These are phyloP conservation scores for Ophiostoma ips DNA, from an alignment of 2,329 filamentous ascomycete genomes.

Conservation along the genomic window DNA sequence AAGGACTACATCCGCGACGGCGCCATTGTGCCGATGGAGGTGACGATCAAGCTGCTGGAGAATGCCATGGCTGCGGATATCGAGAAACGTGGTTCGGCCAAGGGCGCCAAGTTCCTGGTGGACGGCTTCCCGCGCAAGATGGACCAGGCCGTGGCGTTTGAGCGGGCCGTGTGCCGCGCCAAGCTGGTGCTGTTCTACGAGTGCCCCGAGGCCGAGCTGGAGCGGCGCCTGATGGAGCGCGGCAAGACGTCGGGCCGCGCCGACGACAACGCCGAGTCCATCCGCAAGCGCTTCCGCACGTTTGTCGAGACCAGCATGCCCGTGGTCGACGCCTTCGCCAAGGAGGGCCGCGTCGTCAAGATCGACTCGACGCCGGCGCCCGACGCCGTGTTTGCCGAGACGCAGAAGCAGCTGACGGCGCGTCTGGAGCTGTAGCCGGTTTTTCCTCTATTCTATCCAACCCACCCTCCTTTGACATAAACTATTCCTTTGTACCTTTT, in stretches of 20 bases:
- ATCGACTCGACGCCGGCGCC: slow-evolving; percentile 57
- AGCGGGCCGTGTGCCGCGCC: slow-evolving; percentile 72
- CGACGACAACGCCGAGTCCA: slow-evolving; percentile 91
- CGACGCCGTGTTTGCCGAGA: slow-evolving; percentile 44
- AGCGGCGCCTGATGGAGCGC: slow-evolving; percentile 67
- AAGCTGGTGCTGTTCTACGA: slow-evolving; percentile 87
- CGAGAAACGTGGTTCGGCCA: slow-evolving; percentile 6
- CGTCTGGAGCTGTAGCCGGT: slow-evolving; percentile 30
- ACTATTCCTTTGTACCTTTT: no score
- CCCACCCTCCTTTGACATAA: not conserved
- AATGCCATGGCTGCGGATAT: slow-evolving; percentile 76
- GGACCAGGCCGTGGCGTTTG: slow-evolving; percentile 91
- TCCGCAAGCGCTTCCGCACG: slow-evolving; percentile 88
- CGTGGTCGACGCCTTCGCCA: slow-evolving; percentile 74
- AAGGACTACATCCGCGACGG: slow-evolving; percentile 87
- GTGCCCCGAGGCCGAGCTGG: slow-evolving; percentile 81
- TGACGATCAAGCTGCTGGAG: slow-evolving; percentile 84
- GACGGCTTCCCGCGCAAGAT: slow-evolving; percentile 90
- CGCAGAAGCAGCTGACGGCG: slow-evolving; percentile 34
- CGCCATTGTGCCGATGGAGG: slow-evolving; percentile 96
- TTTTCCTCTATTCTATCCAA: not conserved
- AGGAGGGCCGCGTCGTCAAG: slow-evolving; percentile 64
- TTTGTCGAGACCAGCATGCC: slow-evolving; percentile 97
- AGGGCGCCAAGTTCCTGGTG: slow-evolving; percentile 53
- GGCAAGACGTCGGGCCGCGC: slow-evolving; percentile 84